A percentile compares a stretch with the other conserved stretches of the same genome.
phyloP scores from a whole-genome alignment of 805 yeast genomes.

The Schwanniomyces yamadae region DNA sequence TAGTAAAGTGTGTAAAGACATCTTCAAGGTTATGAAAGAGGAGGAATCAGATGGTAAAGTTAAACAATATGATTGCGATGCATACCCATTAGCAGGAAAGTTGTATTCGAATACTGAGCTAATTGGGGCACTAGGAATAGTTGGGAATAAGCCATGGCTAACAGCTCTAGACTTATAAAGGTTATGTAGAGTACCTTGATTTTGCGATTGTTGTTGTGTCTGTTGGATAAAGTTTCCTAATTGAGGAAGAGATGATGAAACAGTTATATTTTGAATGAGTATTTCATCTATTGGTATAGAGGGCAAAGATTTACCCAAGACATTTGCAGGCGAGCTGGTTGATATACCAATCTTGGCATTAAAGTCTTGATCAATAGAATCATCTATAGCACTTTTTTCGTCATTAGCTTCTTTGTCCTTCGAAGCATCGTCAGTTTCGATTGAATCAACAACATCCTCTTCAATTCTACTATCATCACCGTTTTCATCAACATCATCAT shows the following conservation, averaged over 20 bases:
- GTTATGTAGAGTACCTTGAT: constrained; percentile 3
- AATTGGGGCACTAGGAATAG: constrained; percentile 22
- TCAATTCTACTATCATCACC: constrained; percentile 7
- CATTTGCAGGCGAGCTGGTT: constrained; percentile 16
- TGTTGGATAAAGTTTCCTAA: constrained; percentile 12
- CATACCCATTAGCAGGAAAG: constrained; percentile 38
- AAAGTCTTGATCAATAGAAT: constrained; percentile 4
- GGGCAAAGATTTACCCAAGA: constrained; percentile 30
- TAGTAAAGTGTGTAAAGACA: constrained; percentile 34
- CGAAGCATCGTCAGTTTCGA: constrained; percentile 7
- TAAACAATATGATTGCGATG: constrained; percentile 37
- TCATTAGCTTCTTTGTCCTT: constrained; percentile 11
- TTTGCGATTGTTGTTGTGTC: constrained; percentile 12
- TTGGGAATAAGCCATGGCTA: constrained; percentile 33
- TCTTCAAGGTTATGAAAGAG: constrained; percentile 33
- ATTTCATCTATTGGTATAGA: constrained; percentile 28
- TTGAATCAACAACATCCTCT: constrained; percentile 10
- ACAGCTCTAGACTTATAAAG: constrained; percentile 22
- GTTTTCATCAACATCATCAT: constrained; percentile 11
- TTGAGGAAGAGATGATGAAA: constrained; percentile 30
- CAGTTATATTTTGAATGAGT: constrained; percentile 35
- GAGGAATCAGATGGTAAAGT: constrained; percentile 37
- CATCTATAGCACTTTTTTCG: constrained; percentile 9
- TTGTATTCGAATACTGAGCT: constrained; percentile 38
- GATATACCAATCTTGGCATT: constrained; percentile 10